A percentile compares a stretch with the other conserved stretches of the same genome.
phyloP scores from a whole-genome alignment of 139 green algal species.

The Mesotaenium endlicherianum region DNA sequence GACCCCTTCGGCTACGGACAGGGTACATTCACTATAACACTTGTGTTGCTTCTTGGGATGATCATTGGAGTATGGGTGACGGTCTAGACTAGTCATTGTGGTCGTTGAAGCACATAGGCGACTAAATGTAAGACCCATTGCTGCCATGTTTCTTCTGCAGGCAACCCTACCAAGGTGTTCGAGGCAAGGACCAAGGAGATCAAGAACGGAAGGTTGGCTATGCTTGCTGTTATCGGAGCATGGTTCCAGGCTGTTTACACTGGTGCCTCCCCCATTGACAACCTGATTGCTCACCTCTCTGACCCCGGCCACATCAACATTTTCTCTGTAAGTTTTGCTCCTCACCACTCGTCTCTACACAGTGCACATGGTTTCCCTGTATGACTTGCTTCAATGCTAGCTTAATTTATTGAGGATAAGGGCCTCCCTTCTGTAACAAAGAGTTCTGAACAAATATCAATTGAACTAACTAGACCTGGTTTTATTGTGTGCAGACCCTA shows the following conservation, averaged over 20 bases:
- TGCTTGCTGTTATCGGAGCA: conserved; percentile 58
- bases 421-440: no score
- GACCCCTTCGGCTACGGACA: conserved; percentile 37
- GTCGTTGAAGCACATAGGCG: background rate
- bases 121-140: no score
- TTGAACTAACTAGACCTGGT: no score
- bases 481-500: no score
- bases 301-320: conserved; percentile 48
- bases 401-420: no score
- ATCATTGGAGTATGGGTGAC: background rate
- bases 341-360: no score
- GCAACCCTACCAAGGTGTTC: conserved; percentile 15
- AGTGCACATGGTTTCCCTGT: no score
- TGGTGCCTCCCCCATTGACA: conserved; percentile 39
- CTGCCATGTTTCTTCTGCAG: conserved; percentile 4
- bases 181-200: conserved; percentile 72
- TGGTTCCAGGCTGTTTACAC: conserved; percentile 46
- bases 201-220: conserved; percentile 74
- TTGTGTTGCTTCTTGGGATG: background rate
- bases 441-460: no score
- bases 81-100: background rate
- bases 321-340: conserved; percentile 40
- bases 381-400: no score
- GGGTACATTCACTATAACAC: background rate
- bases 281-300: conserved; percentile 46